Evolutionary conservation across 441 rosid species (phyloP).

Genomic region (Aquilaria agallochum): DNA sequence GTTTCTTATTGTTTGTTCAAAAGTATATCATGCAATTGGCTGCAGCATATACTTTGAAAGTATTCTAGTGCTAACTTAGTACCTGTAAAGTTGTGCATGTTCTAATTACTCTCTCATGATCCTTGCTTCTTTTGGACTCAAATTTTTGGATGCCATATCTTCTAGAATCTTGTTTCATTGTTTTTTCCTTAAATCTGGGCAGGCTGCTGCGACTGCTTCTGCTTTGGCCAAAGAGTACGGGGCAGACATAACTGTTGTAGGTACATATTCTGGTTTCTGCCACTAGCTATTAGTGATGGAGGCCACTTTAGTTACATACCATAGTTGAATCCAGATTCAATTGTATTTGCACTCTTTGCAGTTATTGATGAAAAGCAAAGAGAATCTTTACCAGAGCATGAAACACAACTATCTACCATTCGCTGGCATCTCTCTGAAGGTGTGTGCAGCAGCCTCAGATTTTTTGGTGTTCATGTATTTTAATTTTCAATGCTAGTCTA

Average conservation of each 20-base stretch:
- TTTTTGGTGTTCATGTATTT: neutral
- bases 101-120: neutral
- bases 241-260: slow-evolving; percentile 93
- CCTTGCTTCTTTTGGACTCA: slow-evolving; percentile 1
- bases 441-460: slow-evolving; percentile 8
- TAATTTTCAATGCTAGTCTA: too few species aligned
- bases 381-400: slow-evolving; percentile 73
- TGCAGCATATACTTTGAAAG: too few species aligned
- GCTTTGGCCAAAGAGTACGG: slow-evolving; percentile 85
- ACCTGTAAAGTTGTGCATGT: too few species aligned
- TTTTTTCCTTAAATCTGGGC: slow-evolving; percentile 1
- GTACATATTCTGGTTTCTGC: slow-evolving; percentile 28
- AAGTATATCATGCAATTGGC: too few species aligned
- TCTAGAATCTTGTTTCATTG: neutral
- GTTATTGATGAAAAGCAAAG: slow-evolving; percentile 76
- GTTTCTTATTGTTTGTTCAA: too few species aligned
- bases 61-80: too few species aligned
- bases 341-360: slow-evolving; percentile 34
- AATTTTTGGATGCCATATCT: neutral
- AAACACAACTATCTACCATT: slow-evolving; percentile 72
- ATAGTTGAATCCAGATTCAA: slow-evolving; percentile 19
- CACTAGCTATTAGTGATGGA: neutral
- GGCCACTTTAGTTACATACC: slow-evolving; percentile 2
- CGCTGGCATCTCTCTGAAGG: slow-evolving; percentile 94
- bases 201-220: slow-evolving; percentile 91